Base-by-base conservation (phyloP, 345 rosid species). In the Salix purpurea region DNA sequence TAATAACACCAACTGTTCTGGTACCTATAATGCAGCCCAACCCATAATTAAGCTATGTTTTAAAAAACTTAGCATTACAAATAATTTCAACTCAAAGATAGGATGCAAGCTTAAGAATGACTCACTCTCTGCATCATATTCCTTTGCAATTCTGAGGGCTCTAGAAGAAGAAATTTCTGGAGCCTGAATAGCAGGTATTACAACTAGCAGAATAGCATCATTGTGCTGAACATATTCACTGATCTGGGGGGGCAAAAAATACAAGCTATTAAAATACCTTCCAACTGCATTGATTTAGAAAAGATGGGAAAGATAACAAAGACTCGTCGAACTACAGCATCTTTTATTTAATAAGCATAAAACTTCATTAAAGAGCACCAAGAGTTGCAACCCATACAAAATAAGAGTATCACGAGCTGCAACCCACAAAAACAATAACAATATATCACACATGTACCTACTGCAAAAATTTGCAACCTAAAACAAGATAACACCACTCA, bases 111-210 rank as follows among this genome's bases (percentile, higher is more conserved):
- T 64, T 65, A 76, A 70, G 7, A 70, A 23, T 26, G 10, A 87
- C 92, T 71, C 81, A 94, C 99, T 84, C 34, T 96, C 98, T 56
- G 93, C 84, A 85, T 94, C 99, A 87, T 82, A 86, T 83, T 96
- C 99, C 86, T 94, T 96, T 0, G 97, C 99, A 78, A 90, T 83
- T 86, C 90, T 91, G 73, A 96, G 93, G 70, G 98, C 98, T 81
- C 82, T 85, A 73, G 92, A 90, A n/a, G 98, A 89, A 36, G 98
- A 90, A 85, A 96, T 85, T 89, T 96, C 99, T 23, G 94, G 89
- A 58, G 98, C 90, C 82, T 90, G 95, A 81, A 76, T 83, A 81
- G 99, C 99, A 80, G 99, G 97, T 80, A 96, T 76, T 60, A 94
- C 83, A 81, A 96, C 94, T 62, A 96, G 84, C 84, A 96, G 84